Percentiles rank a stretch among this genome's conserved stretches.
phyloP scores from a whole-genome alignment of 345 rosid genomes.

The Schrenkiella parvula region DNA sequence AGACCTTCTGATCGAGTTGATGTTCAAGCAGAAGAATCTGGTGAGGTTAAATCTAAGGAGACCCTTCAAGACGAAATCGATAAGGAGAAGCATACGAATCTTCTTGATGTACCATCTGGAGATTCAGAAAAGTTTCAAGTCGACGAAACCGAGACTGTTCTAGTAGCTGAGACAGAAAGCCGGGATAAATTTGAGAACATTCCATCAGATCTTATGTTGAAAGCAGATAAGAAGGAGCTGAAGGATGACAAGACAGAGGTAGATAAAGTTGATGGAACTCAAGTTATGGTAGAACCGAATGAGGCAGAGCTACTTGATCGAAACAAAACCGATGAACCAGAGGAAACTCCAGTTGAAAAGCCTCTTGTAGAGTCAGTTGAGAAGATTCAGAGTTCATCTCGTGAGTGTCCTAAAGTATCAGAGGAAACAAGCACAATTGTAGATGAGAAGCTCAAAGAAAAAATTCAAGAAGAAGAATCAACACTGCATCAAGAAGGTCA shows the following conservation, averaged over 20 bases:
- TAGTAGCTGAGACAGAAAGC: background rate
- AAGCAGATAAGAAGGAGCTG: background rate
- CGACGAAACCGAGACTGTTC: background rate
- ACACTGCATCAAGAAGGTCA: background rate
- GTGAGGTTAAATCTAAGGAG: background rate
- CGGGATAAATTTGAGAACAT: background rate
- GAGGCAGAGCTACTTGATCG: background rate
- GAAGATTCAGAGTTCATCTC: background rate
- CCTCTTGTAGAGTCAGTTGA: background rate
- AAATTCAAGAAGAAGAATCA: constrained; percentile 8
- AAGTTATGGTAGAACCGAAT: background rate
- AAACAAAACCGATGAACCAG: background rate
- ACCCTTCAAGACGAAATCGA: background rate
- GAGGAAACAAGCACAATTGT: constrained; percentile 15
- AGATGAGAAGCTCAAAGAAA: constrained; percentile 12
- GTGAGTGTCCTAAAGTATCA: constrained; percentile 11
- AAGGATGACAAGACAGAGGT: background rate
- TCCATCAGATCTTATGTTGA: background rate
- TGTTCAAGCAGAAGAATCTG: constrained; percentile 11
- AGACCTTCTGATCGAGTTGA: background rate
- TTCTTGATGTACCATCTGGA: background rate
- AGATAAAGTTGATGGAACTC: constrained; percentile 6
- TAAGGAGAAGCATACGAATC: background rate
- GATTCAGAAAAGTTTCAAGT: background rate
- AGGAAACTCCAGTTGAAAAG: background rate